Evolutionary conservation across 805 yeast genomes (phyloP).

Genomic region (Ogataea nonfermentans): DNA sequence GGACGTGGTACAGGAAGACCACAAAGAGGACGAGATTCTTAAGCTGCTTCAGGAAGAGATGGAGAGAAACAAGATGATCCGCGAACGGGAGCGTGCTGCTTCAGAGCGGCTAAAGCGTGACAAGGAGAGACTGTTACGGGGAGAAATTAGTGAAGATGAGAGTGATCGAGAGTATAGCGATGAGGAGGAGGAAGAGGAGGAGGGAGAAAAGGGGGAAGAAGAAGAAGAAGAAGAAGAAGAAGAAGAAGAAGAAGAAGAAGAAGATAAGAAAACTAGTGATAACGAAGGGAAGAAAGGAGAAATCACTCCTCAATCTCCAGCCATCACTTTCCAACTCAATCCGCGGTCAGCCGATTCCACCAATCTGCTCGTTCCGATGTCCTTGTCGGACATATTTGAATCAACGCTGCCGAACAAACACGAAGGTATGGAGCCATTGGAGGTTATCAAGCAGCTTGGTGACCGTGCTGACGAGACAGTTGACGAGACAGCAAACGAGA

Average conservation of each 20-base stretch:
- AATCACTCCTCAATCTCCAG: conserved; percentile 3
- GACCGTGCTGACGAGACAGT: conserved; percentile 9
- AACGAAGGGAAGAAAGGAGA: background rate
- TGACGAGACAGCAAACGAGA: conserved; percentile 16
- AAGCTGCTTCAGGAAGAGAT: conserved; percentile 27
- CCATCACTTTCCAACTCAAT: conserved; percentile 18
- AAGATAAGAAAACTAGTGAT: background rate
- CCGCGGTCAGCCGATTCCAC: conserved; percentile 1
- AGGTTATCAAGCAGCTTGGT: conserved; percentile 21
- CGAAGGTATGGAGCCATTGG: conserved; percentile 19
- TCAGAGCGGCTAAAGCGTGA: conserved; percentile 11
- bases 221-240: conserved; percentile 26
- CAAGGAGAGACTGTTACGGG: conserved; percentile 17
- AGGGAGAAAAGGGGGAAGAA: conserved; percentile 25
- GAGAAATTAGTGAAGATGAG: conserved; percentile 32
- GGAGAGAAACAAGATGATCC: conserved; percentile 14
- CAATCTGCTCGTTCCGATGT: conserved; percentile 10
- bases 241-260: conserved; percentile 9
- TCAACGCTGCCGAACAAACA: conserved; percentile 25
- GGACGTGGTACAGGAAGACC: conserved; percentile 12
- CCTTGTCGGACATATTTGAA: conserved; percentile 28
- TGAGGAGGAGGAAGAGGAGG: conserved; percentile 23
- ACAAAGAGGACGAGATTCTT: conserved; percentile 21
- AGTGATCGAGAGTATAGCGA: conserved; percentile 27
- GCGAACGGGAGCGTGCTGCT: conserved; percentile 17